Conservation (phyloP, 495 filamentous ascomycete genomes). For the Tricharina praecox region DNA sequence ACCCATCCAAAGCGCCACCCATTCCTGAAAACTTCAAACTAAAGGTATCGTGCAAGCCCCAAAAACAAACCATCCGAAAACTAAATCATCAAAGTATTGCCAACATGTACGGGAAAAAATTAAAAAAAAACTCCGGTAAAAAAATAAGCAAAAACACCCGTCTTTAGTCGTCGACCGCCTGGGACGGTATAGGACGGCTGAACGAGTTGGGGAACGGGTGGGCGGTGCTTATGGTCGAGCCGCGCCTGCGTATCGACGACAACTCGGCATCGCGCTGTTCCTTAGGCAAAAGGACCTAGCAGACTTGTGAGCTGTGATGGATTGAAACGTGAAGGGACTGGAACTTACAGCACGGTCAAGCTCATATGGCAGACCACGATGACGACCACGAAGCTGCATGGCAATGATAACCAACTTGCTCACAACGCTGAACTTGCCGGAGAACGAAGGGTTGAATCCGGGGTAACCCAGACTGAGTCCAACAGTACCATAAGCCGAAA, state of each 20-base stretch:
- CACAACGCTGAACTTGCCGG: constrained; percentile 54
- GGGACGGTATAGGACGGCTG: constrained; percentile 8
- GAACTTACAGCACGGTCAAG: constrained; percentile 54
- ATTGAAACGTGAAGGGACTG: not conserved
- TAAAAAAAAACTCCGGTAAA: too few species aligned
- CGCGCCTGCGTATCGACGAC: constrained; percentile 21
- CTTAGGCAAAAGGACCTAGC: constrained; percentile 28
- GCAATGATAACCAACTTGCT: constrained; percentile 86
- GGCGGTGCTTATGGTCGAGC: constrained; percentile 6
- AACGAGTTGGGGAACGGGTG: not conserved
- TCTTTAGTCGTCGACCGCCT: constrained; percentile 11
- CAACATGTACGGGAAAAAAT: too few species aligned
- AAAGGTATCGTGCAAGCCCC: too few species aligned
- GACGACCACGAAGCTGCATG: constrained; percentile 83
- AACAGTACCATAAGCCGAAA: constrained; percentile 58
- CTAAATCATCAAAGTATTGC: too few species aligned
- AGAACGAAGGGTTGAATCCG: constrained; percentile 56
- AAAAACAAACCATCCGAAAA: too few species aligned
- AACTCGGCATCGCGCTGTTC: constrained; percentile 45
- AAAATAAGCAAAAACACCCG: too few species aligned
- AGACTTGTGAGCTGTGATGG: not conserved
- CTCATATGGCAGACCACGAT: constrained; percentile 80
- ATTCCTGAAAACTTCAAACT: too few species aligned
- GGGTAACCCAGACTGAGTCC: constrained; percentile 76
- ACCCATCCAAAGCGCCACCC: too few species aligned